Evolutionary conservation across 2,329 filamentous ascomycete species (phyloP).

Genomic region (Tolypocladium sp.): DNA sequence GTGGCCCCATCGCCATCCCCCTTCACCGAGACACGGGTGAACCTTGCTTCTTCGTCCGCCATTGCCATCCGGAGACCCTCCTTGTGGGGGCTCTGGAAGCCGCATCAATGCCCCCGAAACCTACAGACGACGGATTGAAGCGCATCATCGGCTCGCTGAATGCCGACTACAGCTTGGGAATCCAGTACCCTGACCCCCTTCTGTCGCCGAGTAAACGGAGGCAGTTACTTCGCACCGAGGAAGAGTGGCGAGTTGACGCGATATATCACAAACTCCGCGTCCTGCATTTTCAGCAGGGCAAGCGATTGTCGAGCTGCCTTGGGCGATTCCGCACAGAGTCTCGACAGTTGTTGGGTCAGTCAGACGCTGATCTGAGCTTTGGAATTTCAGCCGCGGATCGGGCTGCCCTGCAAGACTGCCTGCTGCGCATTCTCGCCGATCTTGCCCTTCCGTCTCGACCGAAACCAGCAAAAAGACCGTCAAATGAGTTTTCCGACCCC

Average conservation of each 20-base stretch:
- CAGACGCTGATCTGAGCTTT: neutral
- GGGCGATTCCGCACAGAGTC: constrained; percentile 10
- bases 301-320: constrained; percentile 10
- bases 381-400: constrained; percentile 4
- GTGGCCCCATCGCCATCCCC: neutral
- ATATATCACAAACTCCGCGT: constrained; percentile 13
- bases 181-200: constrained; percentile 12
- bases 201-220: constrained; percentile 16
- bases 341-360: constrained; percentile 1
- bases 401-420: constrained; percentile 13
- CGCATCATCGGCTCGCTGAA: constrained; percentile 16
- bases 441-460: neutral
- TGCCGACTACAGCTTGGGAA: constrained; percentile 13
- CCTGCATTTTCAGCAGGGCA: constrained; percentile 11
- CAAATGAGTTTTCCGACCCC: constrained; percentile 10
- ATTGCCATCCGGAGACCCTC: neutral
- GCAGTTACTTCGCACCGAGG: constrained; percentile 9
- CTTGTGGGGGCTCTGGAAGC: neutral
- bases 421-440: constrained; percentile 10
- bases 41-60: neutral
- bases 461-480: constrained; percentile 10
- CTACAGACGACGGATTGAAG: constrained; percentile 7
- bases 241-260: constrained; percentile 10
- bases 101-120: neutral
- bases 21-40: neutral